phyloP scores from a whole-genome alignment of 1,139 yeast species.

The Sugiyamaella castrensis region DNA sequence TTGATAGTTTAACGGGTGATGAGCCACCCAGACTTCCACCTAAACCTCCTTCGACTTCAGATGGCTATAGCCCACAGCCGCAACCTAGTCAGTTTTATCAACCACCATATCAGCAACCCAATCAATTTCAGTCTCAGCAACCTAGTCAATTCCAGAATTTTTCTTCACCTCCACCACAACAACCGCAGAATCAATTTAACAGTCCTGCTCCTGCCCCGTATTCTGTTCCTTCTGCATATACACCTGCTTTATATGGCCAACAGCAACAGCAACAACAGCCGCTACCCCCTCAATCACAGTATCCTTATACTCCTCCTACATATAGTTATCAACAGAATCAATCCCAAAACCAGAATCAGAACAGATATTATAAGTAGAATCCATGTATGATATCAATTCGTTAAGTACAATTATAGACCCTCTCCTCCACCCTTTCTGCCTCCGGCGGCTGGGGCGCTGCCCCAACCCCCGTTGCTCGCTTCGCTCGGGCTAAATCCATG shows the following conservation, averaged over 20 bases:
- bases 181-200: conserved; percentile 18
- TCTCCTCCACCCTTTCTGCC: background rate
- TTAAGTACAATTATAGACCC: background rate
- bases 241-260: conserved; percentile 28
- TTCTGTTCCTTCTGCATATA: conserved; percentile 34
- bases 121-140: background rate
- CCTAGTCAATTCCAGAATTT: background rate
- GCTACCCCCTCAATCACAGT: conserved; percentile 36
- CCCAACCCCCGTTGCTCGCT: background rate
- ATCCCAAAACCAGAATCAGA: background rate
- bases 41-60: conserved; percentile 19
- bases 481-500: too few species aligned
- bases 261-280: conserved; percentile 47
- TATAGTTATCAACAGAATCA: conserved; percentile 15
- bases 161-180: conserved; percentile 15
- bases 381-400: background rate
- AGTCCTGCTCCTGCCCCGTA: conserved; percentile 28
- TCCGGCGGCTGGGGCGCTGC: background rate
- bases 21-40: conserved; percentile 25
- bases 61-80: background rate
- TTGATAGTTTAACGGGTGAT: conserved; percentile 12
- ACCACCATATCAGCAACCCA: conserved; percentile 1
- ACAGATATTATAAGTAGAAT: conserved; percentile 2
- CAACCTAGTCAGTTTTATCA: conserved; percentile 5
- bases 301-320: conserved; percentile 7